Conservation (phyloP, 2,329 filamentous ascomycete genomes). For the Aspergillus sp. region DNA sequence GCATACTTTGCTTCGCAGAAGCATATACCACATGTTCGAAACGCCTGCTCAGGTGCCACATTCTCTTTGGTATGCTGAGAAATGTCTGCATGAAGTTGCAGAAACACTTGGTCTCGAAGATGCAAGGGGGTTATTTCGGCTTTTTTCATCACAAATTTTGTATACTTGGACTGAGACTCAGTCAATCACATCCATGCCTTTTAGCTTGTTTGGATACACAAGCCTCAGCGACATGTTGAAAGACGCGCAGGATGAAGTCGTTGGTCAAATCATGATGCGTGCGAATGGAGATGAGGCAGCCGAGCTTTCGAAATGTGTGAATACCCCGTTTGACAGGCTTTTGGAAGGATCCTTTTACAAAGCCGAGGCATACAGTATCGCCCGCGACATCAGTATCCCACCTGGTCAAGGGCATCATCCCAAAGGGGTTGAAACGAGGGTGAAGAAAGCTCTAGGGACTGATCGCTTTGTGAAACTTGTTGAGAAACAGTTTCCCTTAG, state of each 20-base stretch:
- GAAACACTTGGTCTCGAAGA: slow-evolving; percentile 57
- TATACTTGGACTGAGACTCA: slow-evolving; percentile 79
- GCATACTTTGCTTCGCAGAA: slow-evolving; percentile 77
- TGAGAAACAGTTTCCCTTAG: slow-evolving; percentile 65
- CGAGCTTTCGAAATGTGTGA: slow-evolving; percentile 55
- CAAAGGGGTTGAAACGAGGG: slow-evolving; percentile 55
- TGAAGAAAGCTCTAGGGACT: slow-evolving; percentile 64
- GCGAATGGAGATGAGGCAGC: slow-evolving; percentile 58
- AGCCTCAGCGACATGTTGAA: slow-evolving; percentile 61
- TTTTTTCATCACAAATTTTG: slow-evolving; percentile 83
- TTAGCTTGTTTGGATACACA: slow-evolving; percentile 72
- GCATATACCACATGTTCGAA: slow-evolving; percentile 92
- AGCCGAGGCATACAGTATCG: slow-evolving; percentile 74
- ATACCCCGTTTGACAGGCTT: slow-evolving; percentile 49
- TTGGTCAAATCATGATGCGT: slow-evolving; percentile 76
- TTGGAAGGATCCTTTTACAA: slow-evolving; percentile 67
- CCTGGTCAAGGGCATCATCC: slow-evolving; percentile 38
- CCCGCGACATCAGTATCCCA: slow-evolving; percentile 58
- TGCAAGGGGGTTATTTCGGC: slow-evolving; percentile 64
- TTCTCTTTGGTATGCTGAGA: slow-evolving; percentile 63
- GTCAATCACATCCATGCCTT: slow-evolving; percentile 67
- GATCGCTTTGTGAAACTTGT: slow-evolving; percentile 58
- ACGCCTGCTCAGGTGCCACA: slow-evolving; percentile 65
- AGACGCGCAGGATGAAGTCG: slow-evolving; percentile 68
- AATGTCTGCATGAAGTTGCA: slow-evolving; percentile 64